A percentile compares a stretch with the other conserved stretches of the same genome.
Evolutionary conservation across 169 alveolate species (phyloP).

Genomic region (Cryptosporidium ubiquitum): DNA sequence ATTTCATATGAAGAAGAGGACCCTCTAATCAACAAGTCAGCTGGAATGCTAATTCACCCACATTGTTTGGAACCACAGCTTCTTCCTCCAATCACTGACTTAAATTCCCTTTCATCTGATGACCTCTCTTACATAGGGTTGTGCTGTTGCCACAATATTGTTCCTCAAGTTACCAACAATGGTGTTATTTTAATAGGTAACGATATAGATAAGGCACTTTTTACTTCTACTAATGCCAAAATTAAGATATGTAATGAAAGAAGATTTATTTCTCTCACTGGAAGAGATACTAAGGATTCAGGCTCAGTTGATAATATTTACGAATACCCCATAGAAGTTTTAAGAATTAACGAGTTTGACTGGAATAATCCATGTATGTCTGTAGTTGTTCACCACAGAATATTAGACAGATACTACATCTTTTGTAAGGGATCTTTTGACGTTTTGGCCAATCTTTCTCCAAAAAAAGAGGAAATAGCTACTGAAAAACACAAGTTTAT

Average conservation of each 20-base stretch:
- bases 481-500: neutral
- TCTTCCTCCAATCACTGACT: constrained; percentile 22
- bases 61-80: neutral
- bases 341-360: constrained; percentile 49
- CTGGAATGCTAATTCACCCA: neutral
- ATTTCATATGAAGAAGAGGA: constrained; percentile 66
- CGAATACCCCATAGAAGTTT: constrained; percentile 51
- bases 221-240: constrained; percentile 28
- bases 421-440: constrained; percentile 60
- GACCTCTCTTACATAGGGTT: constrained; percentile 26
- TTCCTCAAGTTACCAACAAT: neutral
- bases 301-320: neutral
- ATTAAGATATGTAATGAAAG: constrained; percentile 41
- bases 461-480: neutral
- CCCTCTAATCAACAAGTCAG: constrained; percentile 15
- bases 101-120: neutral
- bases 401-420: constrained; percentile 20
- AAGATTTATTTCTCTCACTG: constrained; percentile 36
- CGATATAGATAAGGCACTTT: constrained; percentile 59
- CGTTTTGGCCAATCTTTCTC: constrained; percentile 9
- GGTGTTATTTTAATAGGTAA: constrained; percentile 17
- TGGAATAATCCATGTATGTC: constrained; percentile 57
- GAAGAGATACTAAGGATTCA: neutral
- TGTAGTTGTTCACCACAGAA: constrained; percentile 41
- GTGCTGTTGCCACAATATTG: constrained; percentile 34